phyloP scores from a whole-genome alignment of 257 asterid genomes.

The Nicotiana noctiflora region DNA sequence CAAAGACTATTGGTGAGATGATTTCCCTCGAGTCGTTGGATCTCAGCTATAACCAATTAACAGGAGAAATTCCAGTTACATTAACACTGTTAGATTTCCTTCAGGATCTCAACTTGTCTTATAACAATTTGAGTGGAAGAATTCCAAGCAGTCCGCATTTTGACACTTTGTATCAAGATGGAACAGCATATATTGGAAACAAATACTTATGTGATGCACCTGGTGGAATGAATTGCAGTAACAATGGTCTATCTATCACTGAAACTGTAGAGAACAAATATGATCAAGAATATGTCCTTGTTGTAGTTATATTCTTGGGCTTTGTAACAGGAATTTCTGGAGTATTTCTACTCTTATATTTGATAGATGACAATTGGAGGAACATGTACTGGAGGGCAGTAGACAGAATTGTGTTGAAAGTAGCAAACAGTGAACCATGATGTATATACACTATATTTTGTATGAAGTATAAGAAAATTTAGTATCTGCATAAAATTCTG shows the following conservation, averaged over 20 bases:
- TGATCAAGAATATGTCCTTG: neutral
- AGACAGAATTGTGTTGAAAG: constrained; percentile 11
- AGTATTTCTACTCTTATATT: neutral
- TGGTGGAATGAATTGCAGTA: constrained; percentile 7
- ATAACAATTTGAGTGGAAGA: constrained; percentile 14
- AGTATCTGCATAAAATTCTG: no score
- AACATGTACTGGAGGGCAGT: constrained; percentile 9
- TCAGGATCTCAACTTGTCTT: constrained; percentile 5
- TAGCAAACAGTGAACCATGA: neutral
- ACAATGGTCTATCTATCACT: neutral
- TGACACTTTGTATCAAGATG: neutral
- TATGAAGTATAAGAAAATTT: no score
- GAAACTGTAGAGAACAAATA: neutral
- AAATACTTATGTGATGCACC: constrained; percentile 9
- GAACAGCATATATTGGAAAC: constrained; percentile 6
- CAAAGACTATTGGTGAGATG: neutral
- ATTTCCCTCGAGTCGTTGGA: constrained; percentile 11
- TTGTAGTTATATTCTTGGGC: constrained; percentile 1
- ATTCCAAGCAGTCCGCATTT: constrained; percentile 7
- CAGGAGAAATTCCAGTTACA: constrained; percentile 12
- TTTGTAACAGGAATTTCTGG: constrained; percentile 1
- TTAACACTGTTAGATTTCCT: neutral
- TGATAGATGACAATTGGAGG: constrained; percentile 9
- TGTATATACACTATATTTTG: neutral
- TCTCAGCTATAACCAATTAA: neutral